Base-by-base conservation (phyloP, 192 early-diverging fungal genomes). In the Coemansia sp. region DNA sequence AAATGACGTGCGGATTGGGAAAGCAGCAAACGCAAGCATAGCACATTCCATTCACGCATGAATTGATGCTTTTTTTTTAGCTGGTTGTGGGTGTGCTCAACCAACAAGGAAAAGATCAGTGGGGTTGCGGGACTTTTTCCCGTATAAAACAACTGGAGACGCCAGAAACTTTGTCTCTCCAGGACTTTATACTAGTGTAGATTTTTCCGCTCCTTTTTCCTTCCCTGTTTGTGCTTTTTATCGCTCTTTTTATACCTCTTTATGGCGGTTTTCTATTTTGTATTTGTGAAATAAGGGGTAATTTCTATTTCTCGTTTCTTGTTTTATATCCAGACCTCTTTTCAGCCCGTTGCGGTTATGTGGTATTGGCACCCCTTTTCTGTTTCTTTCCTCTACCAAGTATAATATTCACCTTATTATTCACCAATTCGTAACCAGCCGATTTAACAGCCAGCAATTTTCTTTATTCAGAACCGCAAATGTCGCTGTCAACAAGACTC, bases 401-500 rank as follows among this genome's bases (percentile, higher is more conserved):
- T 3, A 21, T 11, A 54, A 26, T 26, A 49, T 18, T 49, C 13
- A n/a, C 15, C 11, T 59, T 58, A 60, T 58, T 32, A 36, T 43
- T 55, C 42, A 42, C 19, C 19, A 54, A 8, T 32, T 32, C 32
- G 32, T 32, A 32, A 32, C 32, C 9, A 19, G 51, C 13, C 51
- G 26, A 54, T 26, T 54, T 26, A 26, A 54, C 22, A 54, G 10
- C 51, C 4, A 19, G 51, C 32, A 54, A 45, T 62, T 47, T 32
- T 62, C n/a, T 12, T 22, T 62, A 10, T 11, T 61, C 49, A 54
- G 47, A 45, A 8, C 51, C 26, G 26, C 51, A 26, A 59, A 59
- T 59, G 57, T 39, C 57, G 57, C 19, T 61, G 7, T 75, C 71
- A 67, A 69, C 70, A 42, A 67, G 68, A 22, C 36, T 76, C 36